These are phyloP conservation scores for Emergomyces orientalis DNA, from an alignment of 2,329 filamentous ascomycete genomes.

Conservation along the genomic window DNA sequence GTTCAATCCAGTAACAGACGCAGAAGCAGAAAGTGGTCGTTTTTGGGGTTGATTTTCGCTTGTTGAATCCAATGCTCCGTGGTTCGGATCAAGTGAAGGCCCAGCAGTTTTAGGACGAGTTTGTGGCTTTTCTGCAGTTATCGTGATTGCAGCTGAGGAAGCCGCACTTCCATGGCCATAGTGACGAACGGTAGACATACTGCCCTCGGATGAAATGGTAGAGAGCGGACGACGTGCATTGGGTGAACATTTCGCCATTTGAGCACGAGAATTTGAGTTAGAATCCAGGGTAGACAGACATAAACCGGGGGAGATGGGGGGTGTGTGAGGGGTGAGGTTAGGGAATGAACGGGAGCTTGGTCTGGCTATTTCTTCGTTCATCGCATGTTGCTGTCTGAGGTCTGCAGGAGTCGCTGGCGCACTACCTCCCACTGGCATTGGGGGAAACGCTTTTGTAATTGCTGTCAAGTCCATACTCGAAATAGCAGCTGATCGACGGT, in stretches of 20 bases:
- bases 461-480: constrained; percentile 69
- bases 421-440: constrained; percentile 46
- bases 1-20: constrained; percentile 15
- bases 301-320: constrained; percentile 26
- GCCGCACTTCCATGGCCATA: constrained; percentile 54
- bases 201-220: constrained; percentile 74
- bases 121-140: constrained; percentile 16
- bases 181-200: constrained; percentile 59
- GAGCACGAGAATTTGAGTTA: constrained; percentile 5
- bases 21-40: constrained; percentile 35
- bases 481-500: constrained; percentile 71
- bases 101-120: constrained; percentile 39
- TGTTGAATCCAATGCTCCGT: constrained; percentile 12
- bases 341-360: constrained; percentile 29
- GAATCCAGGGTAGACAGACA: constrained; percentile 3
- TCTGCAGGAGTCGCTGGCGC: constrained; percentile 46
- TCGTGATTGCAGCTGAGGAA: constrained; percentile 21
- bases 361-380: constrained; percentile 23
- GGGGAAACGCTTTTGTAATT: constrained; percentile 39
- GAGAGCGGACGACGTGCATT: constrained; percentile 72
- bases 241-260: constrained; percentile 13
- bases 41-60: constrained; percentile 23
- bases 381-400: constrained; percentile 20
- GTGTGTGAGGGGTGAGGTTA: constrained; percentile 23
- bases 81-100: constrained; percentile 28